These are phyloP conservation scores for Capsella rubella DNA, from an alignment of 441 rosid genomes.

Conservation along the genomic window DNA sequence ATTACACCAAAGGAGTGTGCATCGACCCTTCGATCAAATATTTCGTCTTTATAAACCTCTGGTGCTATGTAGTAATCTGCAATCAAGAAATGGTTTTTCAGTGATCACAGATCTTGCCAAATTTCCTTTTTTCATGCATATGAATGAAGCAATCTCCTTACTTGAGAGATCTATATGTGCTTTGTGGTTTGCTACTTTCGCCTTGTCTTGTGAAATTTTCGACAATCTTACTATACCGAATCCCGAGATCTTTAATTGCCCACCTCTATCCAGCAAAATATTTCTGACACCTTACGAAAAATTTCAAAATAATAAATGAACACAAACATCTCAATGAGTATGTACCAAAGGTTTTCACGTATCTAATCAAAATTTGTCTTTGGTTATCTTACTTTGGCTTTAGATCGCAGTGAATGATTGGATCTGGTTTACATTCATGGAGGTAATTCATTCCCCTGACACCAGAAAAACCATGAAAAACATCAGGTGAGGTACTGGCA, in stretches of 20 bases:
- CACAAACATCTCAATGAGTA: constrained; percentile 44
- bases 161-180: constrained; percentile 59
- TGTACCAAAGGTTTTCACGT: constrained; percentile 29
- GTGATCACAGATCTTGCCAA: constrained; percentile 11
- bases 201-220: constrained; percentile 65
- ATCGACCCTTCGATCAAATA: constrained; percentile 82
- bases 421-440: constrained; percentile 91
- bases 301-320: constrained; percentile 68
- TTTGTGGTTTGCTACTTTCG: constrained; percentile 56
- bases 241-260: constrained; percentile 84
- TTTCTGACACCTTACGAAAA: constrained; percentile 98
- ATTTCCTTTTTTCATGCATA: neutral
- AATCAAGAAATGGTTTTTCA: constrained; percentile 36
- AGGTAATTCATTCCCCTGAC: constrained; percentile 87
- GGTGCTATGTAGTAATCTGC: constrained; percentile 86
- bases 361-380: constrained; percentile 24
- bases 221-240: constrained; percentile 78
- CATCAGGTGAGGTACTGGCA: neutral
- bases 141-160: constrained; percentile 55
- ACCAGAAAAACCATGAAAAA: constrained; percentile 24
- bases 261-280: constrained; percentile 96
- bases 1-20: constrained; percentile 82
- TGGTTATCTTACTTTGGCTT: constrained; percentile 86
- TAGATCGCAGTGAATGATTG: constrained; percentile 86
- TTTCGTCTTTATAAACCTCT: constrained; percentile 68